A percentile compares a stretch with the other conserved stretches of the same genome.
Conservation (phyloP, 2,329 filamentous ascomycete species). For the Epichloe gansuensis region DNA sequence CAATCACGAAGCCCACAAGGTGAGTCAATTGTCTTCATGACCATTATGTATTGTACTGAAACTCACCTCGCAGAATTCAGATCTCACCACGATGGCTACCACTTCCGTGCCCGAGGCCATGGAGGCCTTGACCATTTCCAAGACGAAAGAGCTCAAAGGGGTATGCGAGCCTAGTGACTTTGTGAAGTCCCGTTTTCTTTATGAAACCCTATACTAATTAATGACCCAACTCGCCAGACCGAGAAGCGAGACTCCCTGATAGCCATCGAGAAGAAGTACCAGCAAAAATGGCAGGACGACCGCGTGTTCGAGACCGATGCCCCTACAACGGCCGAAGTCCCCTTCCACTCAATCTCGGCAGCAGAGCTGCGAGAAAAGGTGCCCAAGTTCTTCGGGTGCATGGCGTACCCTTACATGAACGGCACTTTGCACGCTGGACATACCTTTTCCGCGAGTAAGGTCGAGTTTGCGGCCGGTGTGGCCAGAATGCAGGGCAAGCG, state of each 20-base stretch:
- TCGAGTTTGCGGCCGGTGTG: conserved; percentile 83
- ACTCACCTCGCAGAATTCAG: not conserved
- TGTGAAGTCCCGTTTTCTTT: not conserved
- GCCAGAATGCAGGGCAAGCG: conserved; percentile 84
- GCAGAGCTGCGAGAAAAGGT: conserved; percentile 66
- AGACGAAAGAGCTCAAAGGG: conserved; percentile 50
- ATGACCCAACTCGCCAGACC: conserved; percentile 38
- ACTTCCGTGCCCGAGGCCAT: conserved; percentile 33
- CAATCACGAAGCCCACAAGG: conserved; percentile 2
- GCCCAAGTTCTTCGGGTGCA: conserved; percentile 76
- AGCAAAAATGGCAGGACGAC: conserved; percentile 46
- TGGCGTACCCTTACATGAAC: conserved; percentile 60
- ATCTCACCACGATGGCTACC: conserved; percentile 28
- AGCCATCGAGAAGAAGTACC: conserved; percentile 82
- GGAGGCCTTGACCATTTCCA: conserved; percentile 40
- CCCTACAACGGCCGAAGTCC: conserved; percentile 65
- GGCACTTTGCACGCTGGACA: conserved; percentile 84
- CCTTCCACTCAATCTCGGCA: conserved; percentile 59
- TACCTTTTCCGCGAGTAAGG: conserved; percentile 81
- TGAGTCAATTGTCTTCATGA: conserved; percentile 3
- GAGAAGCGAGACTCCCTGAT: conserved; percentile 79
- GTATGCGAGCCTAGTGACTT: conserved; percentile 21
- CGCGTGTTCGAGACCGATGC: conserved; percentile 74
- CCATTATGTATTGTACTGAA: not conserved
- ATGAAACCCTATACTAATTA: not conserved